Conservation (phyloP, 1,284 basidiomycete genomes). For the Lentinula novae-zelandiae region DNA sequence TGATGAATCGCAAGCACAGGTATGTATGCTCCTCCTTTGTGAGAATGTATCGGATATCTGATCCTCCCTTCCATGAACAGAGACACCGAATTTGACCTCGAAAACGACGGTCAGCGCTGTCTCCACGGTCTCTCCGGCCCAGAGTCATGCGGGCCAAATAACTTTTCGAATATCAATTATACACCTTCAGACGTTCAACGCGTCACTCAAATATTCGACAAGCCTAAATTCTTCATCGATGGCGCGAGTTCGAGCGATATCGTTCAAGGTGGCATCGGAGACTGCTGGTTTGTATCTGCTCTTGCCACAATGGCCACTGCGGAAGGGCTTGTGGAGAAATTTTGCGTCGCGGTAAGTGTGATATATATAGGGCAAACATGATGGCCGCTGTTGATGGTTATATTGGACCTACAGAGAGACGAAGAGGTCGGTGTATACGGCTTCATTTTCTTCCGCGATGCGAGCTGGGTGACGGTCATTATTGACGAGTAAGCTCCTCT, state of each 20-base stretch:
- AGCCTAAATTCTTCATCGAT: conserved; percentile 40
- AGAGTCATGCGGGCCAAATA: conserved; percentile 19
- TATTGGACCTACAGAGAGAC: conserved; percentile 32
- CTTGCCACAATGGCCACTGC: conserved; percentile 37
- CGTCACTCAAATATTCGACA: conserved; percentile 41
- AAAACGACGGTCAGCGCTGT: conserved; percentile 38
- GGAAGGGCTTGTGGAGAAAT: conserved; percentile 41
- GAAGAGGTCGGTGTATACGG: conserved; percentile 54
- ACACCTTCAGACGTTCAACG: conserved; percentile 38
- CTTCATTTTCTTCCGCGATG: conserved; percentile 50
- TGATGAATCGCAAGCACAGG: conserved; percentile 23
- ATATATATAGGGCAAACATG: conserved; percentile 6
- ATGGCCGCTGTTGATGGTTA: neutral
- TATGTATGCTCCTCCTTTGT: neutral
- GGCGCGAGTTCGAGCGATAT: conserved; percentile 37
- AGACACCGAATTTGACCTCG: conserved; percentile 51
- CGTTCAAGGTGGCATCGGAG: conserved; percentile 38
- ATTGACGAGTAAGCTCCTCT: conserved; percentile 39
- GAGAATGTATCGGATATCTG: neutral
- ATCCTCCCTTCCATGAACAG: conserved; percentile 20
- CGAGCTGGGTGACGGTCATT: conserved; percentile 37
- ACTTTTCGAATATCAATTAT: conserved; percentile 24
- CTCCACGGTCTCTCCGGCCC: conserved; percentile 24
- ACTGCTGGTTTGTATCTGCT: conserved; percentile 52
- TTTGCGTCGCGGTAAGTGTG: conserved; percentile 42